A percentile compares a stretch with the other conserved stretches of the same genome.
These are phyloP conservation scores for Discostella pseudostelligera DNA, from an alignment of 108 stramenopile species.

Conservation along the genomic window DNA sequence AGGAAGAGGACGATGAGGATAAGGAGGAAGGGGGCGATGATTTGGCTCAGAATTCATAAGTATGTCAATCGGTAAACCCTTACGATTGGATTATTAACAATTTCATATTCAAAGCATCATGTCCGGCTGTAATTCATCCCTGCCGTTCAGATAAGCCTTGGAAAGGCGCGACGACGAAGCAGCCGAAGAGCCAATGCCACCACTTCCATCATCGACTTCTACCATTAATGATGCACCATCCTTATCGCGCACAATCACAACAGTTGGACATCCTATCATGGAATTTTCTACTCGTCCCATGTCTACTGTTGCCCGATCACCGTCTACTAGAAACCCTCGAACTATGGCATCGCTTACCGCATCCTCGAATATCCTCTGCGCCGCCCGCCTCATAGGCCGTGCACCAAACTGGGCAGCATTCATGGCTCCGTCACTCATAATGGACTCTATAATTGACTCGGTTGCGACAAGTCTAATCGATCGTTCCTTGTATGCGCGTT, in stretches of 20 bases:
- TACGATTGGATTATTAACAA: not conserved
- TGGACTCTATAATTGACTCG: conserved; percentile 51
- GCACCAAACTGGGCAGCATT: conserved; percentile 86
- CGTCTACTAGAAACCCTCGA: conserved; percentile 70
- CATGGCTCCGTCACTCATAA: conserved; percentile 65
- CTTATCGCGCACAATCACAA: conserved; percentile 38
- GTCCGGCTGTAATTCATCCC: conserved; percentile 30
- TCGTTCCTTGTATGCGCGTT: conserved; percentile 65
- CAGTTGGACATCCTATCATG: conserved; percentile 34
- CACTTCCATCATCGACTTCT: conserved; percentile 58
- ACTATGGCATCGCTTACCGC: conserved; percentile 85
- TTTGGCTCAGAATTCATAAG: not conserved
- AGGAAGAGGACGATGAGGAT: not conserved
- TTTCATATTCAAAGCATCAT: conserved; percentile 17
- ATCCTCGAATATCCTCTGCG: conserved; percentile 84
- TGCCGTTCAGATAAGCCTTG: conserved; percentile 6
- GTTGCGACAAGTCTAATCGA: conserved; percentile 53
- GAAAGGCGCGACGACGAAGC: conserved; percentile 18
- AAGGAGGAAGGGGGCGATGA: not conserved
- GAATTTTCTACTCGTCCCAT: conserved; percentile 27
- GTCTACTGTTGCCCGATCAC: conserved; percentile 59
- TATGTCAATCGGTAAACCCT: not conserved
- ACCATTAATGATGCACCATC: conserved; percentile 40
- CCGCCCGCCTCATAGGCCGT: conserved; percentile 83
- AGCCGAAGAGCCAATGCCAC: conserved; percentile 40